Evolutionary conservation across 768 basidiomycete species (phyloP).

Genomic region (Auricularia sp.): DNA sequence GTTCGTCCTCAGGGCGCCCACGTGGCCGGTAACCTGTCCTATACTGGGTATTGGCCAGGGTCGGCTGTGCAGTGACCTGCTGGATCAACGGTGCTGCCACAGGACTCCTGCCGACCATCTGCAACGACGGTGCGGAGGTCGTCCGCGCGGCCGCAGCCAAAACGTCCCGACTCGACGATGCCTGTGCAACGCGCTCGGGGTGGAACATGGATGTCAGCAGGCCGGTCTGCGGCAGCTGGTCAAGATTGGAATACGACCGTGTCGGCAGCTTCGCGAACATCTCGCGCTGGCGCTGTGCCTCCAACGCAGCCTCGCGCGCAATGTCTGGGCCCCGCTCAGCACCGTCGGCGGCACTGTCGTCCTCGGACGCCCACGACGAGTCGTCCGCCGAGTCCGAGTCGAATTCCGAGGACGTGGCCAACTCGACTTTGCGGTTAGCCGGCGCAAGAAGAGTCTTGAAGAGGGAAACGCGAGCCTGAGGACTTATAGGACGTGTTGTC

Average conservation of each 20-base stretch:
- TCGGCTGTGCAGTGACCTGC: constrained; percentile 31
- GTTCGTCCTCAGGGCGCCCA: constrained; percentile 11
- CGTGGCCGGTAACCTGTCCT: constrained; percentile 10
- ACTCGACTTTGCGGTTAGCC: constrained; percentile 2
- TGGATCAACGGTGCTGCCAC: constrained; percentile 52
- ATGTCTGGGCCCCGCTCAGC: constrained; percentile 12
- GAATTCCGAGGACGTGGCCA: constrained; percentile 36
- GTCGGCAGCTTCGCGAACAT: constrained; percentile 61
- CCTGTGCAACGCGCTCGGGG: constrained; percentile 31
- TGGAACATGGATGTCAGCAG: constrained; percentile 62
- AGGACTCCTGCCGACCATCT: constrained; percentile 41
- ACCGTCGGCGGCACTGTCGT: constrained; percentile 19
- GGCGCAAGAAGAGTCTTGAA: constrained; percentile 1
- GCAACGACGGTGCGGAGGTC: constrained; percentile 24
- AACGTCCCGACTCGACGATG: not conserved
- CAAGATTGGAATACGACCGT: constrained; percentile 49
- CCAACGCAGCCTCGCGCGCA: constrained; percentile 42
- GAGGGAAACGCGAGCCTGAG: not conserved
- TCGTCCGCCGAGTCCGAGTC: constrained; percentile 34
- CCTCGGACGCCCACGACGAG: constrained; percentile 41
- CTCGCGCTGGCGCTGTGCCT: constrained; percentile 55
- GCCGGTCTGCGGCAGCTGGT: constrained; percentile 33
- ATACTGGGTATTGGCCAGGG: constrained; percentile 15
- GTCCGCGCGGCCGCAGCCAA: constrained; percentile 12
- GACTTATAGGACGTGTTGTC: not conserved